Evolutionary conservation across 202 grass and related monocot genomes (phyloP).

Genomic region (Alloteropsis angusta): DNA sequence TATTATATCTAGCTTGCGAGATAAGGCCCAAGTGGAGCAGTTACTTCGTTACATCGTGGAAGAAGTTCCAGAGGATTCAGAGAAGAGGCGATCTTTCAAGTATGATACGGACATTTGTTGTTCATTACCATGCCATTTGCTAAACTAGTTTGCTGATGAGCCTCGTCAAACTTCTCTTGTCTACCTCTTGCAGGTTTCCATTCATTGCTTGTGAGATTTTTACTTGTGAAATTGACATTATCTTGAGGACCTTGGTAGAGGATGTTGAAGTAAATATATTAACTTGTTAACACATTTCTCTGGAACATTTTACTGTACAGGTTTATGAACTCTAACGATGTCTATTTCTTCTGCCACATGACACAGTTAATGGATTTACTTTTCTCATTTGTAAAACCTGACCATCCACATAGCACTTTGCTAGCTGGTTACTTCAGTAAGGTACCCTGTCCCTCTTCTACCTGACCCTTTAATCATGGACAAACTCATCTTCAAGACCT

Average conservation of each 20-base stretch:
- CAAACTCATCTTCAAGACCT: background rate
- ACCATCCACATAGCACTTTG: constrained; percentile 48
- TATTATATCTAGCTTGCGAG: constrained; percentile 54
- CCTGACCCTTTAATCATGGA: background rate
- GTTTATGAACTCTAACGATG: constrained; percentile 9
- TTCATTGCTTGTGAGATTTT: constrained; percentile 90
- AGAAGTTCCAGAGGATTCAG: constrained; percentile 60
- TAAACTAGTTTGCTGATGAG: background rate
- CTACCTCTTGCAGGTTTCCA: constrained; percentile 52
- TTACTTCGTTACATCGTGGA: constrained; percentile 79
- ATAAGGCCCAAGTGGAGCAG: constrained; percentile 67
- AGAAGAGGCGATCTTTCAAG: constrained; percentile 69
- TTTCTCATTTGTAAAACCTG: constrained; percentile 78
- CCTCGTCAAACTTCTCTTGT: constrained; percentile 2
- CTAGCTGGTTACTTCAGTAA: constrained; percentile 91
- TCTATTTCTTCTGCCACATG: constrained; percentile 10
- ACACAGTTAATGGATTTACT: constrained; percentile 66
- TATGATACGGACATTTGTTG: constrained; percentile 19
- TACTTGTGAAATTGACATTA: constrained; percentile 81
- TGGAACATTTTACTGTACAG: background rate
- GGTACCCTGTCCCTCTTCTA: constrained; percentile 31
- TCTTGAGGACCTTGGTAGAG: constrained; percentile 71
- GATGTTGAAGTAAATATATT: constrained; percentile 51
- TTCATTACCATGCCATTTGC: background rate
- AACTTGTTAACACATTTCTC: background rate